Base-by-base conservation (phyloP, 116 monocot genomes). In the Dioscorea cayenensis region DNA sequence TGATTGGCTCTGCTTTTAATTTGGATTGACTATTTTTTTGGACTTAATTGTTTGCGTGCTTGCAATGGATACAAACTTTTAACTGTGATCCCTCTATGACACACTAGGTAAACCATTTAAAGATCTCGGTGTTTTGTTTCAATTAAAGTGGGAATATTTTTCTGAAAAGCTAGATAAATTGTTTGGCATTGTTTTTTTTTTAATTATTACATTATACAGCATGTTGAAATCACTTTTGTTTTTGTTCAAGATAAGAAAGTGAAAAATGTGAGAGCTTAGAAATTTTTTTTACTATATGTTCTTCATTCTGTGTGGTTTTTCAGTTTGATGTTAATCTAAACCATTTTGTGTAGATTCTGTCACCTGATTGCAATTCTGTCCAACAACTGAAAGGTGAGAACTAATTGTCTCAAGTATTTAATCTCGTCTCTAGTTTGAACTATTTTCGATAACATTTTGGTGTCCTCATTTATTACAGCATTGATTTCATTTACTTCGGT, bases 11-110 rank as follows among this genome's bases (percentile, higher is more conserved):
- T 36, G 6, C n/a, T 48, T 50, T 19, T 22, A 22, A 23, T 21
- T 11, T 19, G 14, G 52, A 55, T 21, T n/a, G 7, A 1, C 25
- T 21, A 28, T 52, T 70, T 70, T 27, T 52, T n/a, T n/a, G 18
- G 38, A 19, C 64, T 76, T 7, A 36, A 12, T n/a, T 60, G 22
- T 49, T 60, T 49, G 74, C 86, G 92, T 92, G 96, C 93, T 84
- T 96, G 96, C 81, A 92, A 90, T 80, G 96, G 88, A 18, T 87
- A 88, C 68, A 88, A 78, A n/a, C n/a, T 66, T 71, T 96, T 66
- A 76, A 88, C 29, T 96, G 96, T 66, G 92, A 92, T 76, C 96
- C 96, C 90, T 96, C 16, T 92, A 96, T 64, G 92, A 96, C 68
- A 87, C 96, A 60, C 83, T 96, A 17, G 96, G 96, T 96, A 84